A percentile compares a stretch with the other conserved stretches of the same genome.
Conservation (phyloP, 257 asterid genomes). For the Linaria vulgaris region DNA sequence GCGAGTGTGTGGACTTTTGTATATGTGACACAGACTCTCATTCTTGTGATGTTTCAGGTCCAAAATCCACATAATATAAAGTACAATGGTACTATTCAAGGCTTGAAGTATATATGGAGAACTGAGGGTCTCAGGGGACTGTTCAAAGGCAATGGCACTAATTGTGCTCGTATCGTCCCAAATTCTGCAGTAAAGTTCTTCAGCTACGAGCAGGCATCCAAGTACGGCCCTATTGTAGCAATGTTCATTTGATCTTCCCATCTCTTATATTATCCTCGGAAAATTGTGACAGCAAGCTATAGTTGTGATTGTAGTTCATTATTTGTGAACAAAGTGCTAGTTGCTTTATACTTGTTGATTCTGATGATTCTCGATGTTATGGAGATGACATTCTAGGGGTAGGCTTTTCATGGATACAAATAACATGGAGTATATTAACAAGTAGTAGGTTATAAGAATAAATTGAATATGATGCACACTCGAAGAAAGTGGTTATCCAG, state of each 20-base stretch:
- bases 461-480: no score
- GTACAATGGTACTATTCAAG: slow-evolving; percentile 81
- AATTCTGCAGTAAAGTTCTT: slow-evolving; percentile 99
- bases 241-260: no score
- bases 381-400: no score
- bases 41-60: slow-evolving; percentile 49
- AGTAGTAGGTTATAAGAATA: no score
- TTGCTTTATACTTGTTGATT: no score
- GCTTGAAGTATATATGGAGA: slow-evolving; percentile 78
- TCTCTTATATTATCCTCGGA: no score
- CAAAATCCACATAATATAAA: slow-evolving; percentile 88
- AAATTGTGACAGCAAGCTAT: no score
- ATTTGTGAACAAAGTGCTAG: no score
- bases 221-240: slow-evolving; percentile 50
- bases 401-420: no score
- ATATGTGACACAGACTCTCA: slow-evolving; percentile 15
- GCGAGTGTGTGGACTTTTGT: neutral
- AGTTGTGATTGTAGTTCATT: slow-evolving; percentile 10
- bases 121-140: slow-evolving; percentile 80
- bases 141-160: slow-evolving; percentile 89
- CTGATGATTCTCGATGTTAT: no score
- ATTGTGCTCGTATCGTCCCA: slow-evolving; percentile 92
- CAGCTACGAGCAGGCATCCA: slow-evolving; percentile 99
- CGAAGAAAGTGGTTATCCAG: no score
- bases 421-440: no score